Evolutionary conservation across 306 rosid species (phyloP), one percentile per base, ranked within the genome.

Genomic region (Corylus americana): DNA sequence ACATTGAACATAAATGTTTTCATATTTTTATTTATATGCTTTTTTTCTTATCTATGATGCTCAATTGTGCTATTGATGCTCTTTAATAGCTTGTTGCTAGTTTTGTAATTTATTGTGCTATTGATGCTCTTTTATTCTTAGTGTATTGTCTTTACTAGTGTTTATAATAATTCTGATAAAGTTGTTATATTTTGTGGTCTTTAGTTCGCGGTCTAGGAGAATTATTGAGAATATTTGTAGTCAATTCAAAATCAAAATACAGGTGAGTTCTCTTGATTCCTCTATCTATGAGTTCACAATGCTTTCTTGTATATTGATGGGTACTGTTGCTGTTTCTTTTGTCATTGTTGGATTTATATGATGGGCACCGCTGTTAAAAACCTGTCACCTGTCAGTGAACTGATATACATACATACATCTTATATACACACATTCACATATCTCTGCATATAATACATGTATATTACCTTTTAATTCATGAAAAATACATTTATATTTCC

Each of bases 201-300:
- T 82, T 75, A 95, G 98, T 59, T 95, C 92, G 12, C 89, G 97
- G 77, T 91, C 95, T 35, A 87, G 90, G 83, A 90, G 90, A 85
- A 83, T 95, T 80, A 84, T 95, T 68, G 96, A 91, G 75, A 90
- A 85, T 77, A 85, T 90, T 27, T 17, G 89, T 69, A 81, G 80
- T 81, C 87, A 91, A 81, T 92, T 87, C 84, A 91, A 91, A 86
- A 87, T 95, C 77, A 79, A 81, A 75, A 82, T 95, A 64, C 90
- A 91, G 89, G 98, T 91, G 79, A 86, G 81, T 86, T 80, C 37
- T 75, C 61, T 62, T 55, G 78, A 64, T 29, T 66, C 74, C 44
- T 13, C 61, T 57, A 22, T 74, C 35, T 77, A 39, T 54, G 58
- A 11, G 75, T 73, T 82, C 51, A 29, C 29, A 29, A 75, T 74